These are phyloP conservation scores for Globisporangium acanthophoron DNA, from an alignment of 352 stramenopile genomes.

Conservation along the genomic window DNA sequence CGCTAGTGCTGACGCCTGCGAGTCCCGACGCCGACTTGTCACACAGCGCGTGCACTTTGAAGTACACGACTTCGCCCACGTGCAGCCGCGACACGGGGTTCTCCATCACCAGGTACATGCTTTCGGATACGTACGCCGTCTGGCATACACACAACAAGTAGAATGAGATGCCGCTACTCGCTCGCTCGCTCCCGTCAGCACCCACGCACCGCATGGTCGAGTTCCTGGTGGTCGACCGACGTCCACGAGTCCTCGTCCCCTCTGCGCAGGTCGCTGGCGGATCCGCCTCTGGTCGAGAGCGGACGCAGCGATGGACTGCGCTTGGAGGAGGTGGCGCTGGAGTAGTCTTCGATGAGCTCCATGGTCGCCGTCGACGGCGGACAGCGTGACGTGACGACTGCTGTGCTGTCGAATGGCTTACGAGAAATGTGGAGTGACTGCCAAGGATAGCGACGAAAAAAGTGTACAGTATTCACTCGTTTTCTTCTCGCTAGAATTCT, in stretches of 20 bases:
- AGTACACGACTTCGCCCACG: conserved; percentile 57
- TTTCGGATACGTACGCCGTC: conserved; percentile 73
- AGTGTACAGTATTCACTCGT: not conserved
- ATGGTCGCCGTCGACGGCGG: not conserved
- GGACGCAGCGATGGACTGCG: conserved; percentile 2
- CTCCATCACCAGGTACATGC: conserved; percentile 79
- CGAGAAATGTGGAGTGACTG: no score
- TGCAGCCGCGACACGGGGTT: conserved; percentile 48
- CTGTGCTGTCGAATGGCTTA: no score
- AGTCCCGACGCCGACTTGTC: conserved; percentile 44
- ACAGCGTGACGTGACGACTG: no score
- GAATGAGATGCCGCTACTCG: not conserved
- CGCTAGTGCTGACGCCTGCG: conserved; percentile 21
- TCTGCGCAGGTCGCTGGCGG: conserved; percentile 12
- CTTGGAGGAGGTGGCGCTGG: not conserved
- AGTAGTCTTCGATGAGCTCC: conserved; percentile 17
- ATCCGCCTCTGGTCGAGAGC: not conserved
- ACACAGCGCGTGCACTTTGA: conserved; percentile 69
- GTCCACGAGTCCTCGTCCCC: conserved; percentile 85
- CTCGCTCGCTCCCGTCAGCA: no score
- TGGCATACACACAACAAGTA: conserved; percentile 13
- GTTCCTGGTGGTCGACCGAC: conserved; percentile 71
- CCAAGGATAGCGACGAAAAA: no score
- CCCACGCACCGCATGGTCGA: conserved; percentile 56
- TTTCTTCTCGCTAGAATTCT: not conserved